A percentile compares a stretch with the other conserved stretches of the same genome.
phyloP scores from a whole-genome alignment of 108 stramenopile genomes.

The Skeletonema costatum region DNA sequence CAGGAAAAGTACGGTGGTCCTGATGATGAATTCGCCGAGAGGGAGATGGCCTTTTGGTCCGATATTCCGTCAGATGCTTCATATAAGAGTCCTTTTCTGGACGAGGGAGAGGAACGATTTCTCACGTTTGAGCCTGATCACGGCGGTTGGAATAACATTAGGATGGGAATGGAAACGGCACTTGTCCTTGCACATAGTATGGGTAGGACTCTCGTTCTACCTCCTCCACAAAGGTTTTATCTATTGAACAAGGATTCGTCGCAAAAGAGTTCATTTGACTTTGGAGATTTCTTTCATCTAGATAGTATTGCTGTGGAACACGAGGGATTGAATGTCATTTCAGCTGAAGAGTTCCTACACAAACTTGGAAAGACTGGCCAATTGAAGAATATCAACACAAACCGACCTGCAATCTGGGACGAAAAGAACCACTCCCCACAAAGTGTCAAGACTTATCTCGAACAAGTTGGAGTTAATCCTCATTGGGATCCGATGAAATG shows the following conservation, averaged over 20 bases:
- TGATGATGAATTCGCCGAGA: slow-evolving; percentile 50
- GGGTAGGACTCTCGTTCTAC: slow-evolving; percentile 92
- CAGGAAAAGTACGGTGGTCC: slow-evolving; percentile 72
- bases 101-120: slow-evolving; percentile 56
- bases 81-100: slow-evolving; percentile 68
- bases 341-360: slow-evolving; percentile 85
- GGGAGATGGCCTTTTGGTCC: slow-evolving; percentile 89
- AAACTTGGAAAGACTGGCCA: slow-evolving; percentile 61
- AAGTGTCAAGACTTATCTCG: slow-evolving; percentile 40
- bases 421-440: slow-evolving; percentile 6
- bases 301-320: slow-evolving; percentile 77
- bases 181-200: slow-evolving; percentile 84
- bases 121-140: slow-evolving; percentile 93
- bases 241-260: slow-evolving; percentile 44
- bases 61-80: slow-evolving; percentile 74
- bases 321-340: slow-evolving; percentile 76
- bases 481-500: slow-evolving; percentile 73
- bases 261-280: slow-evolving; percentile 71
- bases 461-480: slow-evolving; percentile 54
- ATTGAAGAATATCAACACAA: slow-evolving; percentile 25
- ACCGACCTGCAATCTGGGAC: slow-evolving; percentile 40
- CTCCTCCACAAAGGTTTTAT: slow-evolving; percentile 67
- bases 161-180: slow-evolving; percentile 75
- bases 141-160: slow-evolving; percentile 71
- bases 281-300: slow-evolving; percentile 83